Base-by-base conservation (phyloP, 2,329 filamentous ascomycete species). In the Cladosporium sp. region DNA sequence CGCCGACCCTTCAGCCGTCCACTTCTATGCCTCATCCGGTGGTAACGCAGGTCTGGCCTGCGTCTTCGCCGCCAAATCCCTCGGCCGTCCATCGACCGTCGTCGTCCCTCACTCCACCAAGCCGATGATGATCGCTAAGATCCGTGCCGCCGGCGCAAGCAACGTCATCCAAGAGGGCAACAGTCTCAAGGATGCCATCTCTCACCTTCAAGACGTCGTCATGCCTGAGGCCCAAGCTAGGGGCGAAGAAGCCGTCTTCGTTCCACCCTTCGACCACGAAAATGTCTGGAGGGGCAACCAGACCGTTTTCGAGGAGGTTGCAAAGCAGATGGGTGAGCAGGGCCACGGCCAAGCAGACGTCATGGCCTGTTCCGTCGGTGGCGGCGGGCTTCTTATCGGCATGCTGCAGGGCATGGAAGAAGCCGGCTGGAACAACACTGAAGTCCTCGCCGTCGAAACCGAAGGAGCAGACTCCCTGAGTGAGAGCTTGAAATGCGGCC, bases 41-140 rank as follows among this genome's bases (percentile, higher is more conserved):
- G 89, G 89, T 51, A 95, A 95, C 64, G 89, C 89, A 2, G 89
- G 89, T 1, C 80, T 95, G 3, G 89, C 89, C 1, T 89, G 86
- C 61, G 87, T 88, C 13, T 84, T 82, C 42, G 86, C 89, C 1
- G 86, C 88, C 11, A 73, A 74, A 19, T 74, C 79, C 2, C 76
- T 93, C 6, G 70, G 75, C 5, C 77, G 80, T 32, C 83, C 81
- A 1, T 84, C 82, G 65, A 92, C 88, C 4, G 85, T 95, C 54
- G 86, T 89, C 27, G 81, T 93, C 1, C 87, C 89, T 0, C 64
- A 73, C 7, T 74, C 73, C 6, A 88, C 86, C 0, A 82, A 84
- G 27, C 72, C 79, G 1, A 68, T 84, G 55, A 91, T 95, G 82
- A 77, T 89, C 43, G 72, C 75, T 37, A 89, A 89, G 70, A 76